Percentiles rank a stretch among this genome's conserved stretches.
Evolutionary conservation across 2,329 filamentous ascomycete genomes (phyloP).

Genomic region (Colletotrichum plurivorum): DNA sequence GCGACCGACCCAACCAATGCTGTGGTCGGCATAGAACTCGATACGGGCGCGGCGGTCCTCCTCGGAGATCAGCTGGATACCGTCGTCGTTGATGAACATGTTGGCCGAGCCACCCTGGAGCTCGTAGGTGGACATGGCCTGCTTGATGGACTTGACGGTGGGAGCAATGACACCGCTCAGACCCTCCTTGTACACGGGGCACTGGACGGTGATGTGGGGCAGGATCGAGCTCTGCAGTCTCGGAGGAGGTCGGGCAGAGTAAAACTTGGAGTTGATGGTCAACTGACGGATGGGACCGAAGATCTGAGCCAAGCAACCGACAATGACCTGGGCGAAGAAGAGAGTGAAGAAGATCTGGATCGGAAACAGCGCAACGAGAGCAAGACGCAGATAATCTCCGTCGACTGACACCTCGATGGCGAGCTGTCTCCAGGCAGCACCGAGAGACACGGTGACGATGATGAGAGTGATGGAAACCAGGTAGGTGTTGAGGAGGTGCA

Average conservation of each 20-base stretch:
- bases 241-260: constrained; percentile 79
- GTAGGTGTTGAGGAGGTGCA: constrained; percentile 79
- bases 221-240: constrained; percentile 70
- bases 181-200: constrained; percentile 90
- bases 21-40: constrained; percentile 78
- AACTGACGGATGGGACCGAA: constrained; percentile 83
- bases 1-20: constrained; percentile 78
- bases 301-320: constrained; percentile 82
- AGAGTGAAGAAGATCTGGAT: constrained; percentile 86
- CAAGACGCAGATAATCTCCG: constrained; percentile 72
- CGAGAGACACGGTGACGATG: constrained; percentile 76
- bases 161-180: constrained; percentile 81
- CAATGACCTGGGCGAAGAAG: constrained; percentile 84
- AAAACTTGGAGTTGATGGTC: constrained; percentile 84
- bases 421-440: constrained; percentile 78
- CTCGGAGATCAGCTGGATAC: constrained; percentile 76
- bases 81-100: constrained; percentile 83
- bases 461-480: constrained; percentile 77
- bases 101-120: constrained; percentile 84
- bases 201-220: constrained; percentile 86
- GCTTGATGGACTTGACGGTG: constrained; percentile 83
- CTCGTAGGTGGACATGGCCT: constrained; percentile 83
- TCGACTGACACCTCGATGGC: constrained; percentile 79
- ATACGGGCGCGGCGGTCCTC: constrained; percentile 74
- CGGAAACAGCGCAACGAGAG: constrained; percentile 75